These are phyloP conservation scores for Tulasnella sp. DNA, from an alignment of 768 basidiomycete species.

Conservation along the genomic window DNA sequence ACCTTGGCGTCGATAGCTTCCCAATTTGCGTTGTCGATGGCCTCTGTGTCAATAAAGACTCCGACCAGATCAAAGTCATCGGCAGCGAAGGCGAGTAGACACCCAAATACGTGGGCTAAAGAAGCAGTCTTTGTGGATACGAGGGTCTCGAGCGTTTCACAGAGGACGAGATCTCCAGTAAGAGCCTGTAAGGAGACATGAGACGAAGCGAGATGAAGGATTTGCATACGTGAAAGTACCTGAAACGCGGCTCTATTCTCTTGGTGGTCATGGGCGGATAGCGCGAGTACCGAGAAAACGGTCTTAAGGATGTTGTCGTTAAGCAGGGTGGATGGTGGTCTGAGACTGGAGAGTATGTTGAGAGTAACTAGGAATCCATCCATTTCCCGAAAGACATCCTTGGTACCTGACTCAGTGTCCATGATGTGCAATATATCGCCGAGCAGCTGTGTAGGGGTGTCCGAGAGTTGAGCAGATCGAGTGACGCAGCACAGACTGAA, in stretches of 20 bases:
- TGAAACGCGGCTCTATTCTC: slow-evolving; percentile 62
- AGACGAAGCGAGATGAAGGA: background rate
- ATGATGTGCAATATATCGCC: slow-evolving; percentile 64
- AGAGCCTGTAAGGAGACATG: slow-evolving; percentile 38
- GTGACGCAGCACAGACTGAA: background rate
- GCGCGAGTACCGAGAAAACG: slow-evolving; percentile 61
- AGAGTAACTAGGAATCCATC: slow-evolving; percentile 77
- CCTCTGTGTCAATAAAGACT: slow-evolving; percentile 45
- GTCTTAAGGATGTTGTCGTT: slow-evolving; percentile 40
- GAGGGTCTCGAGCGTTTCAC: slow-evolving; percentile 54
- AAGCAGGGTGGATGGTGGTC: slow-evolving; percentile 33
- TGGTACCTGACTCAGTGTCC: slow-evolving; percentile 59
- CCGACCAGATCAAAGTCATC: slow-evolving; percentile 57
- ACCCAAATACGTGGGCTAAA: slow-evolving; percentile 56
- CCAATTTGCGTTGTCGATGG: background rate
- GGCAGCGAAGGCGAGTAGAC: slow-evolving; percentile 62
- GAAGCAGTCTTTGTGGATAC: slow-evolving; percentile 44
- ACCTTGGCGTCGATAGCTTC: background rate
- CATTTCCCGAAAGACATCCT: slow-evolving; percentile 72
- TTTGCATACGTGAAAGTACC: slow-evolving; percentile 42
- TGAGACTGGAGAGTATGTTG: slow-evolving; percentile 62
- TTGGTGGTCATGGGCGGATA: slow-evolving; percentile 54
- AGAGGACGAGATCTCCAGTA: slow-evolving; percentile 64
- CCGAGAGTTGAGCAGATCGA: background rate
- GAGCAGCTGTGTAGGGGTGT: slow-evolving; percentile 19